Conservation (phyloP, 305 asterid genomes). For the Fraxinus albicans region DNA sequence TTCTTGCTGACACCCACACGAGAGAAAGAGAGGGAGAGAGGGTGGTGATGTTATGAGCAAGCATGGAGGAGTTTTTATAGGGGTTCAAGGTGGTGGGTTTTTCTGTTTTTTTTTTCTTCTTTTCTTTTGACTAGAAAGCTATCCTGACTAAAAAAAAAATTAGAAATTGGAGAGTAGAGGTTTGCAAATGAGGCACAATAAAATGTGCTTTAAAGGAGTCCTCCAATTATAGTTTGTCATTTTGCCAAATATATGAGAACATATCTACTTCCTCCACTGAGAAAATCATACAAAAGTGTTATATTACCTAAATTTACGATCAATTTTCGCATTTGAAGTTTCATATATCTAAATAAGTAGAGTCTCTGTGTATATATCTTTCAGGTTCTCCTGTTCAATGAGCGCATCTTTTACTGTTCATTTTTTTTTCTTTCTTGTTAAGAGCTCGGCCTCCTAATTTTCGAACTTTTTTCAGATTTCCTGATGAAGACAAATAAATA, state of each 20-base stretch:
- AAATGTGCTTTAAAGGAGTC: constrained; percentile 31
- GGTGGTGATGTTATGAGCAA: constrained; percentile 19
- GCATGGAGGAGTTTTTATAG: constrained; percentile 50
- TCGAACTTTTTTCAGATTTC: constrained; percentile 1
- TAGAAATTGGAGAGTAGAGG: constrained; percentile 23
- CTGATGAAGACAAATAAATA: constrained; percentile 2
- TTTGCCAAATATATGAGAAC: constrained; percentile 53
- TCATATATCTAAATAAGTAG: constrained; percentile 7
- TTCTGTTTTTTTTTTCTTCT: constrained; percentile 9
- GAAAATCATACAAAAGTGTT: constrained; percentile 43
- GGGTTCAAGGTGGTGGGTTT: constrained; percentile 39
- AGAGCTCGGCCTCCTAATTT: constrained; percentile 12
- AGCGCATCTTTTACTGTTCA: background rate
- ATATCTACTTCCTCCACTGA: constrained; percentile 45
- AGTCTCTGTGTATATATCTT: too few species aligned
- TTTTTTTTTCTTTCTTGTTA: background rate
- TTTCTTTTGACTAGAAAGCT: constrained; percentile 12
- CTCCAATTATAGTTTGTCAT: constrained; percentile 46
- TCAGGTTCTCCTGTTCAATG: background rate
- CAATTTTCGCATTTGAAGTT: constrained; percentile 39
- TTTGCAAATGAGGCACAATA: constrained; percentile 23
- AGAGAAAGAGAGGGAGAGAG: constrained; percentile 13
- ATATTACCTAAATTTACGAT: constrained; percentile 46
- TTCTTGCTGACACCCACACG: constrained; percentile 38
- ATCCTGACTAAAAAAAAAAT: constrained; percentile 19